Percentiles rank a stretch among this genome's conserved stretches.
Conservation (phyloP, 352 stramenopile genomes). For the Phytophthora megakarya region DNA sequence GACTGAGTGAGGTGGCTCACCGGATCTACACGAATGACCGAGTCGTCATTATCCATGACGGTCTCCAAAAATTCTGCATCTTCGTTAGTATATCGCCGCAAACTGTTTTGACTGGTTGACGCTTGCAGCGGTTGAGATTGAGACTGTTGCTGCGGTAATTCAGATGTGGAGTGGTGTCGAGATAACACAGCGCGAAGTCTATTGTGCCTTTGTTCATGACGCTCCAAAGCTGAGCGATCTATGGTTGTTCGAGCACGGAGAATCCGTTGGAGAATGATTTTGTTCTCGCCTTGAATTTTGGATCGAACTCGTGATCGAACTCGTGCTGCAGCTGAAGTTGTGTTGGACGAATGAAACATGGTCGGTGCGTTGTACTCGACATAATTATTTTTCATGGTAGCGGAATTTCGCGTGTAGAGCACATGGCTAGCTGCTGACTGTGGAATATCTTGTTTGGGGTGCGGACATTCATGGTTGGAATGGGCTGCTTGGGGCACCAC, state of each 20-base stretch:
- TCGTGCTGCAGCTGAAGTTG: constrained; percentile 30
- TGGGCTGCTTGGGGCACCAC: constrained; percentile 24
- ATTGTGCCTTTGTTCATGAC: constrained; percentile 48
- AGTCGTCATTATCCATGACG: neutral
- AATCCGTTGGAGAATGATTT: constrained; percentile 53
- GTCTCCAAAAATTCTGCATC: neutral
- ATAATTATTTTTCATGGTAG: constrained; percentile 60
- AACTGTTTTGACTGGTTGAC: constrained; percentile 22
- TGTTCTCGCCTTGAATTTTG: constrained; percentile 59
- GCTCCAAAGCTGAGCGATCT: constrained; percentile 39
- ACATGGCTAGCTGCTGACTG: constrained; percentile 40
- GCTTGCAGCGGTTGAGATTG: constrained; percentile 9
- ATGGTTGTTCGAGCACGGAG: constrained; percentile 50
- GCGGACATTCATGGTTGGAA: constrained; percentile 28
- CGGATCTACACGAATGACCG: constrained; percentile 12
- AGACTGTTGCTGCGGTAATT: constrained; percentile 13
- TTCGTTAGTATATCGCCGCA: neutral
- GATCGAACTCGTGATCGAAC: constrained; percentile 39
- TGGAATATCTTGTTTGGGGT: constrained; percentile 35
- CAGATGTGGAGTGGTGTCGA: constrained; percentile 31
- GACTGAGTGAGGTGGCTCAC: constrained; percentile 14
- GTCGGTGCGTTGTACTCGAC: constrained; percentile 48
- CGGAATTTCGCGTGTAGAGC: constrained; percentile 49
- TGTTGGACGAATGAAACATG: constrained; percentile 36
- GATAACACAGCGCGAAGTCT: constrained; percentile 53